Evolutionary conservation across 495 filamentous ascomycete genomes (phyloP).

Genomic region (Hypoxylon crocopeplum): DNA sequence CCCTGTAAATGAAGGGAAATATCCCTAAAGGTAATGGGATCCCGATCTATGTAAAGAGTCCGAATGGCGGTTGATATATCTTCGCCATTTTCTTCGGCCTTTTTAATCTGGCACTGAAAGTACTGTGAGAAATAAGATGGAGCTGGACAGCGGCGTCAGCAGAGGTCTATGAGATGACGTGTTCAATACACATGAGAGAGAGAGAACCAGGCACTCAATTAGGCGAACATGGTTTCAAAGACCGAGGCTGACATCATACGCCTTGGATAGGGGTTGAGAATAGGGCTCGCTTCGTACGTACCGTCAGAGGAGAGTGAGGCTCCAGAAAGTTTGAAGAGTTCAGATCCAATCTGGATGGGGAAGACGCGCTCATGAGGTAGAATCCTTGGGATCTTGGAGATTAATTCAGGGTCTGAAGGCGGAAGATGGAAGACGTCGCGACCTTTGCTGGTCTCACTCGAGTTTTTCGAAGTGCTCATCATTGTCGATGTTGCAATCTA

Average conservation of each 20-base stretch:
- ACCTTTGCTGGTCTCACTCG: slow-evolving; percentile 39
- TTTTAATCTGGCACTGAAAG: slow-evolving; percentile 82
- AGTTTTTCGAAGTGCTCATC: slow-evolving; percentile 37
- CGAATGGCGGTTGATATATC: slow-evolving; percentile 54
- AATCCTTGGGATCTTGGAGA: slow-evolving; percentile 62
- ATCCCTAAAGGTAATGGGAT: slow-evolving; percentile 87
- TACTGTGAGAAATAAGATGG: slow-evolving; percentile 97
- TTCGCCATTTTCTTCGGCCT: slow-evolving; percentile 63
- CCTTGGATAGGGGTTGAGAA: slow-evolving; percentile 5
- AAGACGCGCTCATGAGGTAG: slow-evolving; percentile 76
- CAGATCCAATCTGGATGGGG: slow-evolving; percentile 90
- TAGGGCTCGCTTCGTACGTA: slow-evolving; percentile 56
- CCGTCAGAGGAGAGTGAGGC: slow-evolving; percentile 95
- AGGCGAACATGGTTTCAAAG: background rate
- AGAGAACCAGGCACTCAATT: background rate
- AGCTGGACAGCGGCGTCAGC: slow-evolving; percentile 62
- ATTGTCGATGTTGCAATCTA: slow-evolving; percentile 24
- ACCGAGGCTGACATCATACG: slow-evolving; percentile 23
- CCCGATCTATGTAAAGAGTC: slow-evolving; percentile 94
- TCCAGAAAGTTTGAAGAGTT: slow-evolving; percentile 92
- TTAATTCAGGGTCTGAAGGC: slow-evolving; percentile 38
- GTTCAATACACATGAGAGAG: background rate
- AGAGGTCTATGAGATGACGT: background rate
- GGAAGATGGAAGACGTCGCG: slow-evolving; percentile 35
- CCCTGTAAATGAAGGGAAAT: slow-evolving; percentile 93